Conservation (phyloP, 2,329 filamentous ascomycete genomes). For the Stachybotrys chartarum region DNA sequence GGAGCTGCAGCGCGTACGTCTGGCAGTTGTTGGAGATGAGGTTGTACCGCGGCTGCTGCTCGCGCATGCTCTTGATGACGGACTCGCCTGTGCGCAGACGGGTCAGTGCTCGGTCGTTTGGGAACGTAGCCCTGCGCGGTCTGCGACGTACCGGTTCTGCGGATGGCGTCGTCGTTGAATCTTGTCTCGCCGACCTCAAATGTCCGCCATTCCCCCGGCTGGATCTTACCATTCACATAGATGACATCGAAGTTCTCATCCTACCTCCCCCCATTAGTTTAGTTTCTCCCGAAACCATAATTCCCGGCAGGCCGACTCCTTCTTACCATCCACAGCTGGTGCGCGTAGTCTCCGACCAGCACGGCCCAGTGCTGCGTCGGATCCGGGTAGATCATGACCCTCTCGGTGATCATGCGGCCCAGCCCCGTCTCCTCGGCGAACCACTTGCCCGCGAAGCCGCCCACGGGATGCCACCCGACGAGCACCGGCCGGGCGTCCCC, state of each 20-base stretch:
- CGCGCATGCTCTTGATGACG: constrained; percentile 44
- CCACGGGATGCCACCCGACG: constrained; percentile 53
- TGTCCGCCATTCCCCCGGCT: constrained; percentile 39
- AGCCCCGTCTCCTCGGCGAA: constrained; percentile 48
- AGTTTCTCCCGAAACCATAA: too few relatives aligned
- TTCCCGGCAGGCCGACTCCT: background rate
- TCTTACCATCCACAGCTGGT: constrained; percentile 53
- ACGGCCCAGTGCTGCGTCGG: constrained; percentile 56
- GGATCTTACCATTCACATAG: constrained; percentile 44
- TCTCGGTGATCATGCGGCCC: constrained; percentile 48
- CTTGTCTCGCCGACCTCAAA: constrained; percentile 44
- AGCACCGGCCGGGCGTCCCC: constrained; percentile 31
- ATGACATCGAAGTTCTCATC: constrained; percentile 50
- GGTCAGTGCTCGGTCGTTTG: too few relatives aligned
- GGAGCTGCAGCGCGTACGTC: constrained; percentile 44
- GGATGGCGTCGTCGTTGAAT: constrained; percentile 47
- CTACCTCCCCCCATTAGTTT: constrained; percentile 12
- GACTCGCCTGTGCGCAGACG: constrained; percentile 33
- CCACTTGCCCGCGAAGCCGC: constrained; percentile 49
- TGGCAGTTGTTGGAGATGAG: constrained; percentile 56
- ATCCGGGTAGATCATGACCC: constrained; percentile 47
- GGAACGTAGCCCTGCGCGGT: background rate
- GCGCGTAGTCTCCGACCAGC: constrained; percentile 46
- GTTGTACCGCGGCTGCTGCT: constrained; percentile 43
- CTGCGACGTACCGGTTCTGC: constrained; percentile 34